phyloP scores from a whole-genome alignment of 1,139 yeast genomes.

The Candida neerlandica region DNA sequence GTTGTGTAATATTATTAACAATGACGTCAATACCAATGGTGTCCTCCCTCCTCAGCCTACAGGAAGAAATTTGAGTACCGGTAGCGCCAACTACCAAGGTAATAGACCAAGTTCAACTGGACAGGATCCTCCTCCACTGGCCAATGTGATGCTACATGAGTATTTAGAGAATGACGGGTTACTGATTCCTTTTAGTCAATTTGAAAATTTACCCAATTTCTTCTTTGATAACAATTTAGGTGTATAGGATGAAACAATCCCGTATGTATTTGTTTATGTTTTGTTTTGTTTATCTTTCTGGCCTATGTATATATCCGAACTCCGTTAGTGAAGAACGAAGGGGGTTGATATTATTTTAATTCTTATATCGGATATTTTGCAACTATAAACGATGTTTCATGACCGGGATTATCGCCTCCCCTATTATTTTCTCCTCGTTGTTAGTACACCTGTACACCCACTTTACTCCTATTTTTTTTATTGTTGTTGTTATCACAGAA shows the following conservation, averaged over 20 bases:
- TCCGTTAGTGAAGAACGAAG: not conserved
- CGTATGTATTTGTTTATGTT: not conserved
- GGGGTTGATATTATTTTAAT: not conserved
- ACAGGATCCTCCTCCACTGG: not conserved
- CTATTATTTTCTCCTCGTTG: not conserved
- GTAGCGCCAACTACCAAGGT: not conserved
- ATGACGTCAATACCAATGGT: not conserved
- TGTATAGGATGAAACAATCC: constrained; percentile 10
- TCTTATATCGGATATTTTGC: not conserved
- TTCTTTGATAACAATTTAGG: constrained; percentile 42
- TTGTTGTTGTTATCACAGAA: no score
- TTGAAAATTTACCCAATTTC: constrained; percentile 37
- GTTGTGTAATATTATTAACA: constrained; percentile 25
- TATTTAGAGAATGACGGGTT: constrained; percentile 22
- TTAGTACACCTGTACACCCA: not conserved
- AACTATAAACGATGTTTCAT: constrained; percentile 1
- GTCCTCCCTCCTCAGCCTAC: not conserved
- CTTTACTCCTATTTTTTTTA: not conserved
- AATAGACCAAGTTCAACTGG: not conserved
- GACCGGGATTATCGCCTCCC: not conserved
- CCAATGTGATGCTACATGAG: constrained; percentile 18
- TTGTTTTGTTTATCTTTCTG: not conserved
- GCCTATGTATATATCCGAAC: not conserved
- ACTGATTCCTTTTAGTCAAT: constrained; percentile 19
- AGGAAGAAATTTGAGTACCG: no score